These are phyloP conservation scores for Rosa hybrid DNA, from an alignment of 331 rosid genomes.

Conservation along the genomic window DNA sequence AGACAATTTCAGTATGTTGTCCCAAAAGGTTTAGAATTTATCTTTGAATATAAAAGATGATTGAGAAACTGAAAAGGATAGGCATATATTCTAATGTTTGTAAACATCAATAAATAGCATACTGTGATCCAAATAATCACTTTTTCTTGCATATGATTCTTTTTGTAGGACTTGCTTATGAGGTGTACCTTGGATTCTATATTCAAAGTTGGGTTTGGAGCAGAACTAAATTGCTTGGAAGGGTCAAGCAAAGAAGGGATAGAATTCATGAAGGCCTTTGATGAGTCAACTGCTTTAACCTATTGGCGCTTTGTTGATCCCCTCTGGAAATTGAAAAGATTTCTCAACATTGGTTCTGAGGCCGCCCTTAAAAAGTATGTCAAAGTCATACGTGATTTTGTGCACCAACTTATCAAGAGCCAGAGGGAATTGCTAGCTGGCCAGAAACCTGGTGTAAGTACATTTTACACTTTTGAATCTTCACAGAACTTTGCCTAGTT, in stretches of 20 bases:
- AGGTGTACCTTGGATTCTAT: conserved; percentile 70
- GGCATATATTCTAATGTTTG: background rate
- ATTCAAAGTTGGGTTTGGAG: conserved; percentile 78
- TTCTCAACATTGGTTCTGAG: conserved; percentile 64
- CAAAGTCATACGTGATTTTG: conserved; percentile 47
- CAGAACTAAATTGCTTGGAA: conserved; percentile 63
- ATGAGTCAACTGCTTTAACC: conserved; percentile 59
- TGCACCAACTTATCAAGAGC: conserved; percentile 43
- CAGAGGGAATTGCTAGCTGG: conserved; percentile 33
- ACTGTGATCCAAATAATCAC: background rate
- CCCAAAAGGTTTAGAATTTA: no score
- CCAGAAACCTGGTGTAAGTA: conserved; percentile 41
- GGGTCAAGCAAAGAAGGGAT: conserved; percentile 54
- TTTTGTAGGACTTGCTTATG: conserved; percentile 59
- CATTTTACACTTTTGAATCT: background rate
- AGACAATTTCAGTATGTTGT: no score
- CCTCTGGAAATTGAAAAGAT: conserved; percentile 59
- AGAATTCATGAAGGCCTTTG: conserved; percentile 69
- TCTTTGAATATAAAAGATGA: background rate
- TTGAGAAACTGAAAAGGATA: background rate
- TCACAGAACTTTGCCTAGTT: background rate
- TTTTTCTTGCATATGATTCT: background rate
- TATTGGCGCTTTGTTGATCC: conserved; percentile 70
- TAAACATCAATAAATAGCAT: background rate
- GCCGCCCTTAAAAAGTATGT: conserved; percentile 51